Conservation (phyloP, 1,284 basidiomycete genomes). For the Ceratobasidium theobromae region DNA sequence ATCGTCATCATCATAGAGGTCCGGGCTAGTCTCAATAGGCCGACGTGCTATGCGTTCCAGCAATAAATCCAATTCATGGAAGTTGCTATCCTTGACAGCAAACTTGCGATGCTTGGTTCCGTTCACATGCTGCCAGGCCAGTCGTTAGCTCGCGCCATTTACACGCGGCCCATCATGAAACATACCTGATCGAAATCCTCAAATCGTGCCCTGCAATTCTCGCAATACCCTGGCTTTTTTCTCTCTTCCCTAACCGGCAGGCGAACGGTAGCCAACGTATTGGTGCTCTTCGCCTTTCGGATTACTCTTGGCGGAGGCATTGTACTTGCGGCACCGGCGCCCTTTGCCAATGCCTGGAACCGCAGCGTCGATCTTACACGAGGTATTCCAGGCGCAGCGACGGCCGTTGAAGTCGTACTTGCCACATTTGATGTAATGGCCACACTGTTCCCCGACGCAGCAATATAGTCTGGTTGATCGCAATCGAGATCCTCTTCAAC, state of each 20-base stretch:
- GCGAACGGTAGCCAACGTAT: conserved; percentile 61
- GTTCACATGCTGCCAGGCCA: conserved; percentile 65
- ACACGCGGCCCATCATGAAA: conserved; percentile 34
- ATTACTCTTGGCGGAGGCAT: conserved; percentile 66
- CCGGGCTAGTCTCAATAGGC: conserved; percentile 44
- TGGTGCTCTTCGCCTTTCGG: conserved; percentile 72
- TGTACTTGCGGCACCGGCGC: conserved; percentile 44
- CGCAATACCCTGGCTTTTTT: conserved; percentile 95
- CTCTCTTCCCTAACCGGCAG: conserved; percentile 78
- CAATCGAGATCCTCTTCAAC: conserved; percentile 49
- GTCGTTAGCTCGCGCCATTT: neutral
- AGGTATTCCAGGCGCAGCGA: conserved; percentile 50
- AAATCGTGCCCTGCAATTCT: conserved; percentile 92
- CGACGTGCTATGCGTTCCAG: conserved; percentile 73
- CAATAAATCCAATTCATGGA: conserved; percentile 77
- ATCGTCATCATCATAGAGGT: conserved; percentile 35
- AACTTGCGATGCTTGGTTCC: conserved; percentile 83
- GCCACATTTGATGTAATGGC: conserved; percentile 86
- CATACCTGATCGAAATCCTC: conserved; percentile 83
- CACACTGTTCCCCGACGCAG: conserved; percentile 95
- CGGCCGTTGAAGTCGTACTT: conserved; percentile 70
- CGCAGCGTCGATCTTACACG: conserved; percentile 56
- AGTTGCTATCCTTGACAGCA: conserved; percentile 79
- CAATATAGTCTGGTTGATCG: conserved; percentile 68
- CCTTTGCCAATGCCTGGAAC: conserved; percentile 47